Evolutionary conservation across 495 filamentous ascomycete species (phyloP), one percentile per base, ranked within the genome.

Genomic region (Penicillium simplicissimum): DNA sequence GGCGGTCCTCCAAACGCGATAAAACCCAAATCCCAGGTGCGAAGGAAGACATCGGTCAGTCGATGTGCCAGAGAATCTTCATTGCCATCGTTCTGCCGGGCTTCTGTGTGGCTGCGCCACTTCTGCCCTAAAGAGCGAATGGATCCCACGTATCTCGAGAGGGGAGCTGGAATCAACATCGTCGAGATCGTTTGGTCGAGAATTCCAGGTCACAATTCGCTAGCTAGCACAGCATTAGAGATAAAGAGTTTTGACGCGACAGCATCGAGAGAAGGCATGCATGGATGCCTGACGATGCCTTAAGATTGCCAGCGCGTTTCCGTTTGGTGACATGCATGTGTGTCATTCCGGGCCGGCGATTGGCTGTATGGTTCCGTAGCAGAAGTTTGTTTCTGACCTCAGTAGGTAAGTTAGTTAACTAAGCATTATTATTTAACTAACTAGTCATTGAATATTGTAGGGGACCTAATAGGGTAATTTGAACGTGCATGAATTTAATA

Each of bases 1-100:
- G 89, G 81, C 1, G 87, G 88, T 1, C 87, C 88, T 3, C 89
- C 89, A 69, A 91, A 92, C 0, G 85, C 76, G 1, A 87, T 91
- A 53, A 91, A 82, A 0, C 88, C 88, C 5, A 92, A 71, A 67
- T 90, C 77, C 88, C 88, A 91, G 33, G 82, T 85, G 23, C 69
- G 72, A 6, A 67, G 71, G 36, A 86, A 52, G n/a, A 78, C 71
- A 58, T 81, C 79, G 25, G 52, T 9, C n/a, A 71, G 42, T 5
- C 68, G 62, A 45, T 49, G 55, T 2, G 47, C 48, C 15, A 60
- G 58, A 8, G 58, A 42, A 8, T 38, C 37, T 35, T 15, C 47
- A 25, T 15, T 21, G 38, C 49, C 34, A 21, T 42, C 25, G 19
- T 55, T 17, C 23, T 58, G 55, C 17, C 40, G 42, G 19, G 54